A percentile compares a stretch with the other conserved stretches of the same genome.
phyloP scores from a whole-genome alignment of 208 protist genomes.

The Eutreptiella sp. region DNA sequence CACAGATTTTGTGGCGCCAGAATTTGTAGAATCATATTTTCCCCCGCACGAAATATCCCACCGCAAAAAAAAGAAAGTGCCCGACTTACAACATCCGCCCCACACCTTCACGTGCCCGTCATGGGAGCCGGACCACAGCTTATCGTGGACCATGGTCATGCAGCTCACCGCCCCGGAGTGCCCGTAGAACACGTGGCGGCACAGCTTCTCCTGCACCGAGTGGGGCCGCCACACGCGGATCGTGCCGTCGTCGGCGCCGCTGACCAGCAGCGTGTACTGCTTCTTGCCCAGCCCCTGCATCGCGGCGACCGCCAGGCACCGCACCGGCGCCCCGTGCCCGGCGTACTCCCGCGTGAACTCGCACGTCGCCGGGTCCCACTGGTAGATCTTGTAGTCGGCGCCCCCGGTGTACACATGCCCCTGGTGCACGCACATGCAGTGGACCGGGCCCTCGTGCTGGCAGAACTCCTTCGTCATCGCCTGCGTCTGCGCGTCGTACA shows the following conservation, averaged over 20 bases:
- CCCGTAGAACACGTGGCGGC: conserved; percentile 51
- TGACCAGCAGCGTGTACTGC: conserved; percentile 62
- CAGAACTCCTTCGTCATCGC: conserved; percentile 44
- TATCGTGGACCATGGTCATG: conserved; percentile 49
- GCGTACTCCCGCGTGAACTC: conserved; percentile 46
- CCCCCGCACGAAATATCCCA: too few relatives aligned
- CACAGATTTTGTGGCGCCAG: too few relatives aligned
- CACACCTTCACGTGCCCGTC: conserved; percentile 69
- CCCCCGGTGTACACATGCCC: conserved; percentile 62
- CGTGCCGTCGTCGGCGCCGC: conserved; percentile 63
- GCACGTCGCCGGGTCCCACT: conserved; percentile 45
- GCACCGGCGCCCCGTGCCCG: conserved; percentile 59
- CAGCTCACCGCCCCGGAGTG: conserved; percentile 49
- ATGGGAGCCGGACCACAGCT: conserved; percentile 68
- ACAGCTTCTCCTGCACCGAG: conserved; percentile 29
- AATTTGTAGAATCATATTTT: too few relatives aligned
- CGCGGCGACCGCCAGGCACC: conserved; percentile 36
- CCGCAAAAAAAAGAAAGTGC: too few relatives aligned
- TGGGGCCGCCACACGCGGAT: conserved; percentile 61
- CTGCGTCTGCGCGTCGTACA: conserved; percentile 49
- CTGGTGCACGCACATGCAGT: conserved; percentile 48
- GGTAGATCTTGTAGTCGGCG: conserved; percentile 60
- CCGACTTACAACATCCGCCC: too few relatives aligned
- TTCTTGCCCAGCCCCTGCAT: conserved; percentile 27
- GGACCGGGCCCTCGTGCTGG: conserved; percentile 54